Conservation (phyloP, 306 rosid species). For the Lathyrus oleraceus region DNA sequence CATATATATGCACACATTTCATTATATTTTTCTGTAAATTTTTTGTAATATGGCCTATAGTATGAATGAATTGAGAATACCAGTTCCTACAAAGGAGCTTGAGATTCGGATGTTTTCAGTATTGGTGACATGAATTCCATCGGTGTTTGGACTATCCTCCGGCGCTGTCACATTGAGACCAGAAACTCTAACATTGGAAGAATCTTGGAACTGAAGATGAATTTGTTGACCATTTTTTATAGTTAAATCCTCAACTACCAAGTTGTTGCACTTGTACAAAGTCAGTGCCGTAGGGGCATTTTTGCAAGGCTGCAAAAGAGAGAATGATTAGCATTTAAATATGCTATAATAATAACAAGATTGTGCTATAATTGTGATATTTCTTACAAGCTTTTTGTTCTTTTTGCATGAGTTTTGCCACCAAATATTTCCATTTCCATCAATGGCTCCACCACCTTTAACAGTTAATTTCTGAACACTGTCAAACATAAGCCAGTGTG, state of each 20-base stretch:
- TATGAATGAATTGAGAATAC: slow-evolving; percentile 28
- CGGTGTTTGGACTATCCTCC: slow-evolving; percentile 67
- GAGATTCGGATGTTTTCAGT: slow-evolving; percentile 56
- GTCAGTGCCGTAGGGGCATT: slow-evolving; percentile 78
- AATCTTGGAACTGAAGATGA: slow-evolving; percentile 49
- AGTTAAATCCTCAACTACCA: slow-evolving; percentile 45
- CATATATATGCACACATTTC: too few relatives aligned
- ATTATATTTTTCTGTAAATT: too few relatives aligned
- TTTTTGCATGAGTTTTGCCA: slow-evolving; percentile 74
- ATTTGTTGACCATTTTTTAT: slow-evolving; percentile 60
- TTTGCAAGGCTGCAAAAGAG: slow-evolving; percentile 72
- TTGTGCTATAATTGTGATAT: not conserved
- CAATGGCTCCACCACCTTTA: slow-evolving; percentile 69
- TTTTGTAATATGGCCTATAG: too few relatives aligned
- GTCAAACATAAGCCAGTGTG: slow-evolving; percentile 59
- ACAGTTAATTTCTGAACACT: slow-evolving; percentile 43
- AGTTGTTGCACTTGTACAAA: slow-evolving; percentile 43
- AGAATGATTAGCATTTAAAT: slow-evolving; percentile 18
- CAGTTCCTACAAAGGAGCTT: slow-evolving; percentile 53
- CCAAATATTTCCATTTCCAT: slow-evolving; percentile 76
- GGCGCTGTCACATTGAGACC: slow-evolving; percentile 59
- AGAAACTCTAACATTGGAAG: slow-evolving; percentile 45
- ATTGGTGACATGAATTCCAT: slow-evolving; percentile 67
- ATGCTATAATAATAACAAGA: not conserved
- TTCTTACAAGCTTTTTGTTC: slow-evolving; percentile 24